Evolutionary conservation across 2,329 filamentous ascomycete species (phyloP), one percentile per base, ranked within the genome.

Genomic region (Ascochyta fabae): DNA sequence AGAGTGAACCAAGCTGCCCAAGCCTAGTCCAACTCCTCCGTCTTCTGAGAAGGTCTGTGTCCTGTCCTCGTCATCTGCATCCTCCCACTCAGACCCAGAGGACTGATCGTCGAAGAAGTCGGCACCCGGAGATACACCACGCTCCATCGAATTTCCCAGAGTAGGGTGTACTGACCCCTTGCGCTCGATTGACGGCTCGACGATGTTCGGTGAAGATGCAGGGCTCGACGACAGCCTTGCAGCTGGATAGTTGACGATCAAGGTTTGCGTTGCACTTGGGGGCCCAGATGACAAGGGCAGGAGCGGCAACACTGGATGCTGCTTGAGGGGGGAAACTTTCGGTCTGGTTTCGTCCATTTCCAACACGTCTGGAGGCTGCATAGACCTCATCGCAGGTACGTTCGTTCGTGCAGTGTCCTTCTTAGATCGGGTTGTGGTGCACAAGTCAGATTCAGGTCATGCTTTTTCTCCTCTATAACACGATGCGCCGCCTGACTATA

Each of bases 101-200:
- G 65, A 64, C 26, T 47, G 50, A 36, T 70, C 65, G 13, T 71
- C 66, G 42, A 72, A 72, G 58, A 74, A 72, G 44, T 72, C 65
- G 9, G 56, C 60, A 19, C 66, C 68, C 12, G 61, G 63, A 26
- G 44, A 38, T 1, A 63, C 27, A 3, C 61, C 65, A 7, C 42
- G 53, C 27, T 67, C 54, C 66, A 72, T 71, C 6, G 59, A 59
- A 15, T 61, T 58, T 41, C 65, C 64, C 54, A 68, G 61, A 10
- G 64, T 60, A 6, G 67, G 68, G 13, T 62, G 56, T 2, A 72
- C 54, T 2, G 69, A 69, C 4, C 58, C 59, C 27, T 63, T 65
- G 6, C 67, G 53, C 27, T 39, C 55, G 7, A 58, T 61, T 5
- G 59, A 57, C 35, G 64, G 58, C 8, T 66, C 65, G 8, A 74